Conservation (phyloP, 139 green algal genomes). For the Pycnococcus provasolii region DNA sequence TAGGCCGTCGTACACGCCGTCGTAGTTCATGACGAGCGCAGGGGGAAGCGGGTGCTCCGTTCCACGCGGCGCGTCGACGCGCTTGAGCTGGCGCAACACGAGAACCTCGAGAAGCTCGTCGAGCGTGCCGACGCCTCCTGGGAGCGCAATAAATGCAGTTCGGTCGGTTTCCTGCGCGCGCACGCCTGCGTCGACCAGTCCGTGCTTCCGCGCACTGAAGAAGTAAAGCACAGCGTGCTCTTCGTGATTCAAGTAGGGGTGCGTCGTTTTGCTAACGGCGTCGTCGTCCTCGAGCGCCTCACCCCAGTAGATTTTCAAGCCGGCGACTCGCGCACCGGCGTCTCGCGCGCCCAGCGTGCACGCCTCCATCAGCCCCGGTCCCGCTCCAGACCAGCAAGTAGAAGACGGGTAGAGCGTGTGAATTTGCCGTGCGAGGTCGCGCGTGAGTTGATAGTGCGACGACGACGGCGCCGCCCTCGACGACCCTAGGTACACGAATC, state of each 20-base stretch:
- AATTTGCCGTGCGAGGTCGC: background rate
- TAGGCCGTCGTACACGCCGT: slow-evolving; percentile 27
- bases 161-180: background rate
- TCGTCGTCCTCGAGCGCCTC: background rate
- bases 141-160: slow-evolving; percentile 30
- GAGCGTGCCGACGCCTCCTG: slow-evolving; percentile 31
- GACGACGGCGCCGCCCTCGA: background rate
- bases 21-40: slow-evolving; percentile 35
- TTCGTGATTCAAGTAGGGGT: slow-evolving; percentile 7
- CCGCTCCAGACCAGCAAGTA: slow-evolving; percentile 27
- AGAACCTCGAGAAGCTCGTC: slow-evolving; percentile 33
- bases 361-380: slow-evolving; percentile 30
- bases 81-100: slow-evolving; percentile 18
- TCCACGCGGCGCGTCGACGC: background rate
- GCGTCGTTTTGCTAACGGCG: background rate
- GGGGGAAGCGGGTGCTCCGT: slow-evolving; percentile 12
- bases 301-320: slow-evolving; percentile 19
- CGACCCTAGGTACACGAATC: slow-evolving; percentile 22
- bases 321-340: slow-evolving; percentile 10
- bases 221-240: slow-evolving; percentile 7
- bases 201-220: slow-evolving; percentile 30
- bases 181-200: slow-evolving; percentile 26
- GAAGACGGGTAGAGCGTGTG: slow-evolving; percentile 1
- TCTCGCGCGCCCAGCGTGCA: slow-evolving; percentile 13
- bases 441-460: background rate